Conservation (phyloP, 176 grass and related monocot species). For the Ensete glaucum region DNA sequence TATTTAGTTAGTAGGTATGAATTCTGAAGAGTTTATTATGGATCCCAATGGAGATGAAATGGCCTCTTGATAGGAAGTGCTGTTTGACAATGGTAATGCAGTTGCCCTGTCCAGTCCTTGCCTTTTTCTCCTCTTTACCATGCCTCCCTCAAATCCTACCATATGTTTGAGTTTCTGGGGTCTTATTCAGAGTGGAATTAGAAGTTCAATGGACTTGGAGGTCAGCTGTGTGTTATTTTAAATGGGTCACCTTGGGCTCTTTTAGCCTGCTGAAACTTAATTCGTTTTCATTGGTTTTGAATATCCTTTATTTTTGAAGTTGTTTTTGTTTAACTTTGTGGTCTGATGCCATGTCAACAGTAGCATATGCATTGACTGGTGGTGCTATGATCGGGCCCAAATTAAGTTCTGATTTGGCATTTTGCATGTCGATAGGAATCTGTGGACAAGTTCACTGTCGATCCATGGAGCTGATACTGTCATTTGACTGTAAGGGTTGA, state of each 20-base stretch:
- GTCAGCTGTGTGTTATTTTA: constrained; percentile 81
- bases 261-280: background rate
- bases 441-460: constrained; percentile 33
- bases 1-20: constrained; percentile 6
- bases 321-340: background rate
- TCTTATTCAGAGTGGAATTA: constrained; percentile 4
- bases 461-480: constrained; percentile 49
- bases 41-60: constrained; percentile 28
- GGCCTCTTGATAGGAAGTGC: constrained; percentile 83
- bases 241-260: constrained; percentile 54
- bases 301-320: background rate
- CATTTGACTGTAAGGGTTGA: too few relatives aligned
- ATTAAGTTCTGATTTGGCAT: constrained; percentile 24
- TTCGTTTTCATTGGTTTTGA: background rate
- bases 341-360: constrained; percentile 59
- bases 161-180: constrained; percentile 24
- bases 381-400: constrained; percentile 64
- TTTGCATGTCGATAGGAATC: constrained; percentile 79
- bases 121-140: background rate
- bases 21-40: constrained; percentile 17
- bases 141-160: constrained; percentile 16
- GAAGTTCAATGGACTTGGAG: constrained; percentile 6
- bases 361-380: constrained; percentile 49
- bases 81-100: constrained; percentile 73
- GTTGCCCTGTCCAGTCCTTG: constrained; percentile 12